Percentiles rank a stretch among this genome's conserved stretches.
These are phyloP conservation scores for Periconia digitata DNA, from an alignment of 2,329 filamentous ascomycete species.

Conservation along the genomic window DNA sequence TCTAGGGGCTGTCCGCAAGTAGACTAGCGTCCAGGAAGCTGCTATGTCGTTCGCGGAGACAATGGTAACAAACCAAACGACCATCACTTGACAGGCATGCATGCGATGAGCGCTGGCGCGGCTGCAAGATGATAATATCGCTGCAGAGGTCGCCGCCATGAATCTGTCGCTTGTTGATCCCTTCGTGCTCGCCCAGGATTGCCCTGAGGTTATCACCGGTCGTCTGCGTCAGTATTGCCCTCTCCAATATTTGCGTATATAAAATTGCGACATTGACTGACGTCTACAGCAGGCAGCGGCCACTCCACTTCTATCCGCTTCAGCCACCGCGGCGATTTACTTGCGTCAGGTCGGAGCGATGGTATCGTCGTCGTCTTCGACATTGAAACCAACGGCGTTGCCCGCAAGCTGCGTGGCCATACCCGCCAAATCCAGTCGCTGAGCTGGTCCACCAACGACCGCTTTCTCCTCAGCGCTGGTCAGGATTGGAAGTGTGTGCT, in stretches of 20 bases:
- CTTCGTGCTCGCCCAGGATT: constrained; percentile 75
- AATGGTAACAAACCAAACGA: no score
- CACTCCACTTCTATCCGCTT: constrained; percentile 75
- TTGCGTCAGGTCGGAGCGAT: constrained; percentile 89
- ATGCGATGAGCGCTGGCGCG: not conserved
- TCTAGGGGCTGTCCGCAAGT: not conserved
- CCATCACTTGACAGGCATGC: no score
- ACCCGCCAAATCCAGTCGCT: constrained; percentile 91
- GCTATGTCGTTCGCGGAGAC: no score
- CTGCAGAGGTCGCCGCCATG: constrained; percentile 51
- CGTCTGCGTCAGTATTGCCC: constrained; percentile 73
- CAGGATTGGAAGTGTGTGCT: constrained; percentile 96
- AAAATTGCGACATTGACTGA: constrained; percentile 27
- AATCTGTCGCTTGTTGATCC: constrained; percentile 73
- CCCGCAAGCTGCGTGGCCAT: constrained; percentile 89
- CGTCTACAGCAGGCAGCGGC: constrained; percentile 61
- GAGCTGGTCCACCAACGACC: constrained; percentile 90
- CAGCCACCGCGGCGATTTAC: constrained; percentile 90
- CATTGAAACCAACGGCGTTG: constrained; percentile 94
- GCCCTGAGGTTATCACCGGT: constrained; percentile 85
- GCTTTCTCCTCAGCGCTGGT: constrained; percentile 87
- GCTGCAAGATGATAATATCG: constrained; percentile 14
- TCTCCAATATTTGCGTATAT: not conserved
- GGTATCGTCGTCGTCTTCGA: constrained; percentile 96
- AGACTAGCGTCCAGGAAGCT: not conserved